These are phyloP conservation scores for Hirsutella minnesotensis DNA, from an alignment of 2,329 filamentous ascomycete genomes.

Conservation along the genomic window DNA sequence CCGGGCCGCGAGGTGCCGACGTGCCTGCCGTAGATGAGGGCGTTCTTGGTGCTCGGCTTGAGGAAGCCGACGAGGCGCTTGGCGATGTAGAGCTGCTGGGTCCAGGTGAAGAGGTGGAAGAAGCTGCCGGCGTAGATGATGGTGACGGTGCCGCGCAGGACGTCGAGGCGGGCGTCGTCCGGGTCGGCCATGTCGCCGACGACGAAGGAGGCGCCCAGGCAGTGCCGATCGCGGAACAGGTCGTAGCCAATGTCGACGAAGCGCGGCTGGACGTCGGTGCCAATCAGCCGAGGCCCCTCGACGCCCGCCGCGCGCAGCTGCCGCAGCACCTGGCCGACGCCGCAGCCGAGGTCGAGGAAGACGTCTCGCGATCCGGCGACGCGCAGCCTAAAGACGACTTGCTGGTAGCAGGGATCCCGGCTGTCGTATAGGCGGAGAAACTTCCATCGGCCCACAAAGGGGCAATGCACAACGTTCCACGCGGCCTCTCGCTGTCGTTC, in stretches of 20 bases:
- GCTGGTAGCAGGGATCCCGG: constrained; percentile 28
- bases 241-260: constrained; percentile 50
- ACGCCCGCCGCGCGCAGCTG: constrained; percentile 39
- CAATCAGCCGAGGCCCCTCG: constrained; percentile 33
- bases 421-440: constrained; percentile 32
- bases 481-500: constrained; percentile 33
- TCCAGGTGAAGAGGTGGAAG: constrained; percentile 38
- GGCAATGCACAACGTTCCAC: constrained; percentile 31
- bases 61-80: constrained; percentile 32
- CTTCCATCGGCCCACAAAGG: constrained; percentile 37
- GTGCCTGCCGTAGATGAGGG: constrained; percentile 39
- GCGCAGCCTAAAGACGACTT: constrained; percentile 28
- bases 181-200: constrained; percentile 36
- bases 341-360: constrained; percentile 38
- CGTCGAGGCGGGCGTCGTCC: constrained; percentile 20
- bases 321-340: constrained; percentile 37
- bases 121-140: constrained; percentile 38
- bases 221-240: constrained; percentile 47
- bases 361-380: constrained; percentile 24
- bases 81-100: constrained; percentile 32
- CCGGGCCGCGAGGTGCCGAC: constrained; percentile 25
- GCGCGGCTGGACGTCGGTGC: constrained; percentile 33
- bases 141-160: constrained; percentile 27
- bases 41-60: constrained; percentile 28
- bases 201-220: constrained; percentile 34